A percentile compares a stretch with the other conserved stretches of the same genome.
phyloP scores from a whole-genome alignment of 192 early-diverging fungal species.

The Kappamyces sp. region DNA sequence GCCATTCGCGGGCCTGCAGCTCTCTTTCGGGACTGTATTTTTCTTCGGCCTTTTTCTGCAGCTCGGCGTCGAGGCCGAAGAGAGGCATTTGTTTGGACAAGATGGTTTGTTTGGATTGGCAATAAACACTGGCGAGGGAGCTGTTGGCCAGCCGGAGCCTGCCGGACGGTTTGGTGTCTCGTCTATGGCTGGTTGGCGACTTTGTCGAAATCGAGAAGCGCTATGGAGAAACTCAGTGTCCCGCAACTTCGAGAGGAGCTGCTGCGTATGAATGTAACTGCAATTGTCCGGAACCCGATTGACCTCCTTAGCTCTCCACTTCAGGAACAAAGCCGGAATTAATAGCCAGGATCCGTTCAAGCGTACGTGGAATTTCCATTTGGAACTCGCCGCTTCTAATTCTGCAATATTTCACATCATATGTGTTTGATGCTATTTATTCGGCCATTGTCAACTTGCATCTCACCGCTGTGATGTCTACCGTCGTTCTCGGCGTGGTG shows the following conservation, averaged over 20 bases:
- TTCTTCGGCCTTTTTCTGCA: conserved; percentile 29
- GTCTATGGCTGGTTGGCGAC: no score
- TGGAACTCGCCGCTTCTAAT: conserved; percentile 32
- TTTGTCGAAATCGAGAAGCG: no score
- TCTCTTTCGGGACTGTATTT: conserved; percentile 47
- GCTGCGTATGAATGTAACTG: conserved; percentile 1
- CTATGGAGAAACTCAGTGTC: neutral
- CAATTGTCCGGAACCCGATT: neutral
- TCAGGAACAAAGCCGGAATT: conserved; percentile 16
- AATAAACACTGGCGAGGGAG: no score
- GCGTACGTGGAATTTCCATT: conserved; percentile 17
- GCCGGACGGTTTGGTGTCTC: no score
- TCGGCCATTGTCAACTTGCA: conserved; percentile 15
- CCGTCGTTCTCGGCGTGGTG: conserved; percentile 8
- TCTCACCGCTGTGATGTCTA: conserved; percentile 8
- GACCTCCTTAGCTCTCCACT: conserved; percentile 7
- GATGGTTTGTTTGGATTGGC: no score
- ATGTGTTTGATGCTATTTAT: conserved; percentile 12
- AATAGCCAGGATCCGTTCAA: conserved; percentile 17
- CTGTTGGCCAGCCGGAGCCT: no score
- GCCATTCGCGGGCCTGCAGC: conserved; percentile 59
- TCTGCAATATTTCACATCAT: conserved; percentile 27
- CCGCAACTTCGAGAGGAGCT: conserved; percentile 8
- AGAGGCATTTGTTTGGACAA: no score
- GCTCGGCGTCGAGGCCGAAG: no score